Evolutionary conservation across 2,329 filamentous ascomycete genomes (phyloP).

Genomic region (Harringtonia aguacate): DNA sequence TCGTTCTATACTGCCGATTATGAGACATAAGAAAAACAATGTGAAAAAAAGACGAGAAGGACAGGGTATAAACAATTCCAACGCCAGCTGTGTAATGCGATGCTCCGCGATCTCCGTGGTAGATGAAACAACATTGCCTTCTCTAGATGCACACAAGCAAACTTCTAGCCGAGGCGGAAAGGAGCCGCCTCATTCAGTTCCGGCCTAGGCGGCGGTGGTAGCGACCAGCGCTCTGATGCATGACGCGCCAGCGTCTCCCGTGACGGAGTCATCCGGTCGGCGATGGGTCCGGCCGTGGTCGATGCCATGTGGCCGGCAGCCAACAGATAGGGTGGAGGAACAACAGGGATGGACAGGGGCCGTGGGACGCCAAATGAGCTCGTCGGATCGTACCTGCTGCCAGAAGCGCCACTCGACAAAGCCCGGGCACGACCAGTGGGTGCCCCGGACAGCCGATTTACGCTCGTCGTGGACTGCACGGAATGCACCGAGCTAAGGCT

Average conservation of each 20-base stretch:
- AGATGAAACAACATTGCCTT: too few relatives aligned
- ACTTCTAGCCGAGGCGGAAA: too few relatives aligned
- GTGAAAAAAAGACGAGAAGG: not conserved
- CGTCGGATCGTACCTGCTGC: not conserved
- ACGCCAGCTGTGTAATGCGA: too few relatives aligned
- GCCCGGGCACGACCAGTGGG: too few relatives aligned
- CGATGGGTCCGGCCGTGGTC: not conserved
- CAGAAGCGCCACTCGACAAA: too few relatives aligned
- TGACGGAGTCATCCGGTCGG: conserved; percentile 8
- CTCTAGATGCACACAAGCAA: not conserved
- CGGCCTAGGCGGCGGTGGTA: not conserved
- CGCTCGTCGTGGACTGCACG: conserved; percentile 5
- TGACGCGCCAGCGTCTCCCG: conserved; percentile 7
- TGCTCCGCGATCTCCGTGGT: too few relatives aligned
- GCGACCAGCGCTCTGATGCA: conserved; percentile 7
- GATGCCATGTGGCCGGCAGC: not conserved
- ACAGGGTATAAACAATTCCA: too few relatives aligned
- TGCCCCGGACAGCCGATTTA: not conserved
- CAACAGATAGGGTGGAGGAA: not conserved
- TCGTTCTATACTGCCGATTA: not conserved
- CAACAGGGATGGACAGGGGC: not conserved
- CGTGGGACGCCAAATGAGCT: not conserved
- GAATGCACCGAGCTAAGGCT: conserved; percentile 7
- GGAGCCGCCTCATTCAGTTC: not conserved
- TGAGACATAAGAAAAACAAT: not conserved